These are phyloP conservation scores for Xylaria sp. DNA, from an alignment of 2,329 filamentous ascomycete genomes.

Conservation along the genomic window DNA sequence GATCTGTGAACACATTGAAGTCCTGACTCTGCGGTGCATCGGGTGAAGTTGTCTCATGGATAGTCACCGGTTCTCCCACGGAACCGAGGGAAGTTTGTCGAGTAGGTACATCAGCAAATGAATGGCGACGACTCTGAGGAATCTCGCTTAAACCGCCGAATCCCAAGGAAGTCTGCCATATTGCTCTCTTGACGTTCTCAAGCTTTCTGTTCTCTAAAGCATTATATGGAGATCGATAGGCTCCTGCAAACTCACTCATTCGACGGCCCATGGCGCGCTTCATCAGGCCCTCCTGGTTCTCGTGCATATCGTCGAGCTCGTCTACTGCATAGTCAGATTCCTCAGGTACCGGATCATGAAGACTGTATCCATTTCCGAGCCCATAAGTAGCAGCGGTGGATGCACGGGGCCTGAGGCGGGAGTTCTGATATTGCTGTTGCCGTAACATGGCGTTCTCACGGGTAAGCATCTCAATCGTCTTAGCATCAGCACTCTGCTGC, in stretches of 20 bases:
- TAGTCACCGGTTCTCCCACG: constrained; percentile 45
- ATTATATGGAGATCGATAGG: constrained; percentile 43
- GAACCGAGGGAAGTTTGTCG: constrained; percentile 60
- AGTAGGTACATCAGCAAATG: constrained; percentile 65
- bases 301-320: constrained; percentile 59
- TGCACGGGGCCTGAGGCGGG: constrained; percentile 52
- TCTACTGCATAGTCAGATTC: constrained; percentile 70
- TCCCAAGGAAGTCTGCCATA: constrained; percentile 67
- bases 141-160: constrained; percentile 58
- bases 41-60: constrained; percentile 42
- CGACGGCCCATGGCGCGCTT: constrained; percentile 45
- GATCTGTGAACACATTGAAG: constrained; percentile 39
- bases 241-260: constrained; percentile 52
- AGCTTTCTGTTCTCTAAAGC: constrained; percentile 56
- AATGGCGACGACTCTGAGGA: constrained; percentile 72
- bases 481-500: constrained; percentile 52
- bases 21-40: constrained; percentile 43
- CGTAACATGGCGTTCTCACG: constrained; percentile 59
- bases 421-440: constrained; percentile 49
- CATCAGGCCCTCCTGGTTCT: constrained; percentile 43
- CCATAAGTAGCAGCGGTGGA: constrained; percentile 51
- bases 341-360: constrained; percentile 56
- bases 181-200: constrained; percentile 61
- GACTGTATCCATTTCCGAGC: constrained; percentile 51
- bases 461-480: constrained; percentile 57